Evolutionary conservation across 2,329 filamentous ascomycete species (phyloP).

Genomic region (Fusarium solani-melongenae): DNA sequence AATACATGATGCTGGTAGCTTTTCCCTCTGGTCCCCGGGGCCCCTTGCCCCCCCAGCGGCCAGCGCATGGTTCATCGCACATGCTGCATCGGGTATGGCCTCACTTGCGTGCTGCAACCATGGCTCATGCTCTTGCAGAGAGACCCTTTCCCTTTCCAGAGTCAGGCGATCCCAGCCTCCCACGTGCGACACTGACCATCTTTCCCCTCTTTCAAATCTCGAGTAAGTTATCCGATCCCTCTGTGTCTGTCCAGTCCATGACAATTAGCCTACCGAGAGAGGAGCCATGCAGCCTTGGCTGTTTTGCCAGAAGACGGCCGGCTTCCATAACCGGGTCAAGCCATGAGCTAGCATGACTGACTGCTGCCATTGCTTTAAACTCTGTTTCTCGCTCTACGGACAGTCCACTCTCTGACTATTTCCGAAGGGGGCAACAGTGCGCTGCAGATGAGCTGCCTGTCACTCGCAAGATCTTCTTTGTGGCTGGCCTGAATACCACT

Average conservation of each 20-base stretch:
- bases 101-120: constrained; percentile 14
- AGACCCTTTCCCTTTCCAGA: constrained; percentile 7
- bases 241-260: background rate
- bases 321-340: background rate
- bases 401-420: background rate
- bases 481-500: constrained; percentile 2
- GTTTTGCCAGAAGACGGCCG: constrained; percentile 2
- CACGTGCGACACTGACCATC: constrained; percentile 17
- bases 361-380: background rate
- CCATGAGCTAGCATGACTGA: constrained; percentile 13
- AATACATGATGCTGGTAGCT: background rate
- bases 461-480: background rate
- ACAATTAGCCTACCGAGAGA: background rate
- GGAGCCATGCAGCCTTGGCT: background rate
- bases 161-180: constrained; percentile 32
- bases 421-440: background rate
- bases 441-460: background rate
- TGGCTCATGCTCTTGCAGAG: constrained; percentile 17
- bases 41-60: constrained; percentile 21
- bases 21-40: background rate
- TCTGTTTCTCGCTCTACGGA: background rate
- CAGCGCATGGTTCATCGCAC: constrained; percentile 38
- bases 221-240: background rate
- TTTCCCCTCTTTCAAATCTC: constrained; percentile 6
- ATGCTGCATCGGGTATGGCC: constrained; percentile 41